These are phyloP conservation scores for Solanum dulcamara DNA, from an alignment of 257 asterid genomes.

Conservation along the genomic window DNA sequence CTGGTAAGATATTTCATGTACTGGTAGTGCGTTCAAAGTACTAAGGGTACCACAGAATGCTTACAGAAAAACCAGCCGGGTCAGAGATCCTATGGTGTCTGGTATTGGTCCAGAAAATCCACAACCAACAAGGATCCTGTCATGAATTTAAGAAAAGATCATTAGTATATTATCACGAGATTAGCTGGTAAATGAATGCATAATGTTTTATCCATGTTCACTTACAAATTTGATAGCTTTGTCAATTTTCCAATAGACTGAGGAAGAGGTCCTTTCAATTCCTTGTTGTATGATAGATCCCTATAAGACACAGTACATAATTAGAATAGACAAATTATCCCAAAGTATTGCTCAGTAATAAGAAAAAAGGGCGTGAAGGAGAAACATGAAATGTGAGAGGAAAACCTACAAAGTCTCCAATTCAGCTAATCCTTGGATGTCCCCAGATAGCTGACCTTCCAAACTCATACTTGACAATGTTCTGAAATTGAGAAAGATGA, in stretches of 20 bases:
- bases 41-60: slow-evolving; percentile 4
- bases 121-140: slow-evolving; percentile 72
- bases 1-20: neutral
- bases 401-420: slow-evolving; percentile 65
- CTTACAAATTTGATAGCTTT: slow-evolving; percentile 70
- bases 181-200: neutral
- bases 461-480: slow-evolving; percentile 45
- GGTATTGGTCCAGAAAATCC: slow-evolving; percentile 73
- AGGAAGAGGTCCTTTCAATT: slow-evolving; percentile 60
- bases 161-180: neutral
- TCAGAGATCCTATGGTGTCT: slow-evolving; percentile 55
- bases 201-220: neutral
- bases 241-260: slow-evolving; percentile 39
- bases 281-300: slow-evolving; percentile 80
- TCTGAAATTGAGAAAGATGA: slow-evolving; percentile 26
- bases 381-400: neutral
- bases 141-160: slow-evolving; percentile 5
- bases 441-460: slow-evolving; percentile 59
- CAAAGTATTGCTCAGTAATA: neutral
- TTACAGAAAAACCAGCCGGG: slow-evolving; percentile 54
- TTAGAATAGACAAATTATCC: neutral
- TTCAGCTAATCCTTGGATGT: slow-evolving; percentile 42
- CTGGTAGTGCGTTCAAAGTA: neutral
- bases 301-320: slow-evolving; percentile 15
- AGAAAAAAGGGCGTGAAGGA: neutral